Percentiles rank a stretch among this genome's conserved stretches.
Conservation (phyloP, 2,329 filamentous ascomycete species). For the Basipetospora chlamydospora region DNA sequence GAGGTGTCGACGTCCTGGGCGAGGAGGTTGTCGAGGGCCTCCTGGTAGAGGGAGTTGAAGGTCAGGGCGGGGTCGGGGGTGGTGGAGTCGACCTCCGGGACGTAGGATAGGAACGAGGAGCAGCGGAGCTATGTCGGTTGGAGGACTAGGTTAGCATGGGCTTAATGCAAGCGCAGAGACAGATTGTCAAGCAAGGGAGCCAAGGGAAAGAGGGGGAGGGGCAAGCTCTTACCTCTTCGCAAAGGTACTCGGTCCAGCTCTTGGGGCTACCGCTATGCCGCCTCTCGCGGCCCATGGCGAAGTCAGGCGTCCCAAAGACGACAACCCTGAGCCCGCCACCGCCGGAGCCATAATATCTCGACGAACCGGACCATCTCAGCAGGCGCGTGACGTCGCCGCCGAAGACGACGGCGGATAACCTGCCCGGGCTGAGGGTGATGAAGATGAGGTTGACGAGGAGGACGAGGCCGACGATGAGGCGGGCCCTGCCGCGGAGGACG, state of each 20-base stretch:
- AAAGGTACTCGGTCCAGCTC: slow-evolving; percentile 34
- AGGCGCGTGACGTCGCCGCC: slow-evolving; percentile 7
- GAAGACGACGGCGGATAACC: slow-evolving; percentile 7
- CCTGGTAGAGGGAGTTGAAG: slow-evolving; percentile 33
- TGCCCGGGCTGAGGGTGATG: slow-evolving; percentile 10
- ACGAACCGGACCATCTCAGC: slow-evolving; percentile 12
- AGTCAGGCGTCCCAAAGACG: slow-evolving; percentile 33
- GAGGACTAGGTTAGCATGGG: too few species aligned
- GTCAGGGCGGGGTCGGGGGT: slow-evolving; percentile 34
- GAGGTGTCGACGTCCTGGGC: neutral
- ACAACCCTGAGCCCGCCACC: slow-evolving; percentile 30
- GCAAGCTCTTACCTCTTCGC: slow-evolving; percentile 25
- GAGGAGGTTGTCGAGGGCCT: slow-evolving; percentile 19
- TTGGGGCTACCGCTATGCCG: slow-evolving; percentile 16
- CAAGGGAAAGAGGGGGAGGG: neutral
- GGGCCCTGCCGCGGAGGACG: slow-evolving; percentile 22
- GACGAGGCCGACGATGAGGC: slow-evolving; percentile 15
- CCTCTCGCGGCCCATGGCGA: slow-evolving; percentile 17
- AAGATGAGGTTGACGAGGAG: slow-evolving; percentile 15
- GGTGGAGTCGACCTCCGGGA: slow-evolving; percentile 26
- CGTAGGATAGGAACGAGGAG: slow-evolving; percentile 28
- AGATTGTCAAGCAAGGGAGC: neutral
- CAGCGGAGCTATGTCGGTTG: slow-evolving; percentile 26
- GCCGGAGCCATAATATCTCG: slow-evolving; percentile 11
- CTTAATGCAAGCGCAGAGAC: too few species aligned